Conservation (phyloP, 768 basidiomycete genomes). For the Rhizopogon rudus region DNA sequence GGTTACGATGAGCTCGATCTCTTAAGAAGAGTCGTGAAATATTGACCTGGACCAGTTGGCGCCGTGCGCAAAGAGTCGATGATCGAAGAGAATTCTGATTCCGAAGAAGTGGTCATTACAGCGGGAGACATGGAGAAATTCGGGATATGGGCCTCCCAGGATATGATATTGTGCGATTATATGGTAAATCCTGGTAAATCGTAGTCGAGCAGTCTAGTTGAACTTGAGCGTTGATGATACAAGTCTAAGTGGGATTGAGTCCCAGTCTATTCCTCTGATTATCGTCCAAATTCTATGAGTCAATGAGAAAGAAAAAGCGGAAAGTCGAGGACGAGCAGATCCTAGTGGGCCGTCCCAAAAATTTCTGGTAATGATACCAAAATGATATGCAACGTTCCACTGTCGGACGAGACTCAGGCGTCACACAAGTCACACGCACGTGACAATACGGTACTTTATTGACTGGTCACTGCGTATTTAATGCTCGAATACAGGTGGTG, state of each 20-base stretch:
- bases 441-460: neutral
- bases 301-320: neutral
- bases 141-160: constrained; percentile 5
- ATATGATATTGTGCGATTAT: neutral
- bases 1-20: constrained; percentile 2
- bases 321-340: neutral
- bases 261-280: neutral
- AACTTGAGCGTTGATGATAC: constrained; percentile 11
- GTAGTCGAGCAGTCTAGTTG: neutral
- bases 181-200: neutral
- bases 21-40: neutral
- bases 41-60: constrained; percentile 57
- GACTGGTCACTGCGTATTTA: no score
- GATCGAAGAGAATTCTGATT: constrained; percentile 38
- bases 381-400: neutral
- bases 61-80: constrained; percentile 48
- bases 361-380: neutral
- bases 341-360: neutral
- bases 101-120: constrained; percentile 39
- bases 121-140: constrained; percentile 46
- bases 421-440: neutral
- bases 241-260: constrained; percentile 5
- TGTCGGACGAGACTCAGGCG: no score
- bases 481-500: no score
- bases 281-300: neutral